A percentile compares a stretch with the other conserved stretches of the same genome.
These are phyloP conservation scores for Leptographium wingfieldii DNA, from an alignment of 2,329 filamentous ascomycete species.

Conservation along the genomic window DNA sequence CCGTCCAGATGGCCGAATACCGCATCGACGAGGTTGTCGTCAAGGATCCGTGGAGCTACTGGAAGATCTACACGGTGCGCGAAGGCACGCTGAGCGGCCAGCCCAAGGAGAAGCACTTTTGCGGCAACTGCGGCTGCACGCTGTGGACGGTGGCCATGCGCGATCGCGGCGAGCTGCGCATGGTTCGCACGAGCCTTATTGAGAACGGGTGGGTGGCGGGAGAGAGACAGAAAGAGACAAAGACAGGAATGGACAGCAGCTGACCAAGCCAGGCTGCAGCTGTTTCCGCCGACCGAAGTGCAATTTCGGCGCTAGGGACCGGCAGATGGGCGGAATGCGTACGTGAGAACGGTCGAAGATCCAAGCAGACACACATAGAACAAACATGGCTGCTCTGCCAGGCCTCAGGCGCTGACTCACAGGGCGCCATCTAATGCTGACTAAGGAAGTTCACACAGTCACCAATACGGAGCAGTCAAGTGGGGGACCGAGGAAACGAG, in stretches of 20 bases:
- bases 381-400: no score
- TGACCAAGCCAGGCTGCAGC: constrained; percentile 1
- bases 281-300: constrained; percentile 11
- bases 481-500: no score
- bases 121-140: constrained; percentile 12
- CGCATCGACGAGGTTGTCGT: constrained; percentile 11
- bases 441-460: no score
- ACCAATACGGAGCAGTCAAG: no score
- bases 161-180: constrained; percentile 9
- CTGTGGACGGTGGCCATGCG: constrained; percentile 13
- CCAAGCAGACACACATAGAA: neutral
- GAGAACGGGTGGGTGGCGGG: constrained; percentile 9
- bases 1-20: constrained; percentile 11
- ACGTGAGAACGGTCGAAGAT: neutral
- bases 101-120: constrained; percentile 14
- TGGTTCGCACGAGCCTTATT: constrained; percentile 12
- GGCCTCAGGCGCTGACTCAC: no score
- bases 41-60: constrained; percentile 8
- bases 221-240: neutral
- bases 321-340: neutral
- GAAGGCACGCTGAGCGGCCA: constrained; percentile 12
- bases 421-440: no score
- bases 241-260: neutral
- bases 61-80: constrained; percentile 12
- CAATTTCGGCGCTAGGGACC: neutral